Evolutionary conservation across 2,329 filamentous ascomycete genomes (phyloP).

Genomic region (Onygenales sp.): DNA sequence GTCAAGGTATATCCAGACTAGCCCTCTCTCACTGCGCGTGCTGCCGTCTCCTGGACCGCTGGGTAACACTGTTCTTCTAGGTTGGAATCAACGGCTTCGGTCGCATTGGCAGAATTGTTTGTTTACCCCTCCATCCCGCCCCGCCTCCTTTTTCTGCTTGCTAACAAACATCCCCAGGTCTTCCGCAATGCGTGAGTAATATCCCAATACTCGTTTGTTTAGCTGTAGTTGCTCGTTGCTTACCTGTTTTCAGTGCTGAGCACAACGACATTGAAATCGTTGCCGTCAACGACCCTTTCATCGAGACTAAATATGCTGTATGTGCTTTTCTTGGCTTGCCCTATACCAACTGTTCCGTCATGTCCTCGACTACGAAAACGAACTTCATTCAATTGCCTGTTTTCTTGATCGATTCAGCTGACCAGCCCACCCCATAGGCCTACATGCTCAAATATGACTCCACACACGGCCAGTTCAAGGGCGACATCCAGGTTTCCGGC

Average conservation of each 20-base stretch:
- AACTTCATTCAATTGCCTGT: background rate
- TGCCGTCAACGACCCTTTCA: constrained; percentile 99
- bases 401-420: background rate
- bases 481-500: constrained; percentile 65
- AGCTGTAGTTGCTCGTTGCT: background rate
- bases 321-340: constrained; percentile 35
- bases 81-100: constrained; percentile 99
- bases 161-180: constrained; percentile 43
- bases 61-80: constrained; percentile 46
- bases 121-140: constrained; percentile 15
- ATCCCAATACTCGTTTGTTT: background rate
- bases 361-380: background rate
- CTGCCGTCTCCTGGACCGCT: background rate
- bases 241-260: constrained; percentile 51
- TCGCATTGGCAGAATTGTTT: constrained; percentile 89
- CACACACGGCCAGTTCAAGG: constrained; percentile 95
- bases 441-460: constrained; percentile 99
- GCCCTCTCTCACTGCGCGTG: background rate
- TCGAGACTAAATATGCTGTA: constrained; percentile 95
- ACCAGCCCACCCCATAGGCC: constrained; percentile 46
- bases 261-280: constrained; percentile 83
- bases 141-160: constrained; percentile 4
- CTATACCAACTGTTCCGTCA: background rate
- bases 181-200: constrained; percentile 83
- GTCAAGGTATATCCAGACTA: constrained; percentile 13